Conservation (phyloP, 1,284 basidiomycete genomes). For the Veloboletus limbatus region DNA sequence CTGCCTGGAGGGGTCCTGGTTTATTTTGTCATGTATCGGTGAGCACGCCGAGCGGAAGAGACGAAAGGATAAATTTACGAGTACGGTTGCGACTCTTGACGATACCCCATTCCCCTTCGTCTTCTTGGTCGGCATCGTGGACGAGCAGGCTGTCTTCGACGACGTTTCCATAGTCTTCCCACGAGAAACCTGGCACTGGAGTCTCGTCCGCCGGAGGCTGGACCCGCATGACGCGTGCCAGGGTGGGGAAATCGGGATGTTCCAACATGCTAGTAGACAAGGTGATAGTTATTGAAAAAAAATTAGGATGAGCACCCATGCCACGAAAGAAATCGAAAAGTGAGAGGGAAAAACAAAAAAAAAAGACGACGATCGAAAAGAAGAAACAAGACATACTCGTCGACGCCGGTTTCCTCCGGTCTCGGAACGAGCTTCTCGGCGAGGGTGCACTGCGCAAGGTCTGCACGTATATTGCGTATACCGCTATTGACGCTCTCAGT, state of each 20-base stretch:
- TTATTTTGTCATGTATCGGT: not conserved
- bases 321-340: not conserved
- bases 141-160: conserved; percentile 40
- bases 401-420: conserved; percentile 59
- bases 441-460: conserved; percentile 41
- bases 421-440: conserved; percentile 60
- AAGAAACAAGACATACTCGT: conserved; percentile 43
- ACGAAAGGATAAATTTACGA: conserved; percentile 37
- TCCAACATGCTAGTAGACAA: conserved; percentile 53
- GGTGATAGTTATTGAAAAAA: conserved; percentile 13
- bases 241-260: conserved; percentile 50
- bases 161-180: conserved; percentile 74
- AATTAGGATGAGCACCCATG: conserved; percentile 15
- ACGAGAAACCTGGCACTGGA: conserved; percentile 64
- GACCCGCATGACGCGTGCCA: conserved; percentile 63
- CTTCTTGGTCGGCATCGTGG: conserved; percentile 49
- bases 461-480: conserved; percentile 21
- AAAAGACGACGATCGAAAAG: not conserved
- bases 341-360: not conserved
- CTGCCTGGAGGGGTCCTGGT: conserved; percentile 15
- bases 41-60: not conserved
- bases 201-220: conserved; percentile 51
- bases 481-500: conserved; percentile 37
- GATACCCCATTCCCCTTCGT: conserved; percentile 67
- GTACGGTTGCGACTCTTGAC: conserved; percentile 54